These are phyloP conservation scores for Linnemannia exigua DNA, from an alignment of 192 early-diverging fungal genomes.

Conservation along the genomic window DNA sequence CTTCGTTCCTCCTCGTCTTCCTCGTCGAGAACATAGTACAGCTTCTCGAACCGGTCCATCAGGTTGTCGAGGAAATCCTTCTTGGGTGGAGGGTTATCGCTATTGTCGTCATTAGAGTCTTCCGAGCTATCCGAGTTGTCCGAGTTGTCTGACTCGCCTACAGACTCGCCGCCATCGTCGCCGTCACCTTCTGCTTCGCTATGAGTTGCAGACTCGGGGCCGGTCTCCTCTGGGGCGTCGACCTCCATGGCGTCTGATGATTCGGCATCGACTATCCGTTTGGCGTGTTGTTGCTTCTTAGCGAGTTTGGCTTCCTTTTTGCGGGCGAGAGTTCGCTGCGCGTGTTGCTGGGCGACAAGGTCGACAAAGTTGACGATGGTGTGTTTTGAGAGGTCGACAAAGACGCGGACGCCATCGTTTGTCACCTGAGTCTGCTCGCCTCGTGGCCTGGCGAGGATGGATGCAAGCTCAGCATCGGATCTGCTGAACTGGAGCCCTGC, in stretches of 20 bases:
- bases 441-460: conserved; percentile 9
- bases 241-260: conserved; percentile 39
- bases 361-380: conserved; percentile 53
- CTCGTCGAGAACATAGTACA: background rate
- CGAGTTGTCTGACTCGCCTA: conserved; percentile 30
- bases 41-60: conserved; percentile 1
- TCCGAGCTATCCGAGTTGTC: conserved; percentile 27
- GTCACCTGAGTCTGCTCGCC: background rate
- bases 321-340: conserved; percentile 10
- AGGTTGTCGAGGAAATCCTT: background rate
- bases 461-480: background rate
- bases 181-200: conserved; percentile 36
- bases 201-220: conserved; percentile 19
- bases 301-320: background rate
- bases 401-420: conserved; percentile 33
- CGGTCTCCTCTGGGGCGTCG: conserved; percentile 41
- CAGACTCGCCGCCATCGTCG: conserved; percentile 34
- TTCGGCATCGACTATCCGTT: background rate
- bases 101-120: conserved; percentile 32
- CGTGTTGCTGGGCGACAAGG: conserved; percentile 44
- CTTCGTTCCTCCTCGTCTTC: background rate
- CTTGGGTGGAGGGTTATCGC: conserved; percentile 21
- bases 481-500: background rate
- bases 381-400: conserved; percentile 43
- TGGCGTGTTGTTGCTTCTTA: background rate